phyloP scores from a whole-genome alignment of 352 stramenopile species.

The Pythium sukuiense region DNA sequence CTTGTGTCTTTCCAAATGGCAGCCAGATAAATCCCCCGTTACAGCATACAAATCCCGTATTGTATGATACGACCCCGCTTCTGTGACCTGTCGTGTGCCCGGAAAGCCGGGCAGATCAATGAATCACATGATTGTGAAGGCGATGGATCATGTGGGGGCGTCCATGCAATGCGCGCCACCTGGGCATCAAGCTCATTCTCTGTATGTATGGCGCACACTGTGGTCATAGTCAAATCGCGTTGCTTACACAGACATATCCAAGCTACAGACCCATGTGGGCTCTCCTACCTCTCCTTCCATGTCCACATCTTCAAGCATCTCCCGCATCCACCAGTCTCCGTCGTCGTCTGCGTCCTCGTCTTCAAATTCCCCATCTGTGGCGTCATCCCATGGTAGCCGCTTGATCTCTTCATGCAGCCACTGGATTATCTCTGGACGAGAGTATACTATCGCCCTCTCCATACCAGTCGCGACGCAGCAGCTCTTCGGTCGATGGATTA shows the following conservation, averaged over 20 bases:
- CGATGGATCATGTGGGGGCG: neutral
- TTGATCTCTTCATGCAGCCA: slow-evolving; percentile 38
- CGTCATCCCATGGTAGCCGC: slow-evolving; percentile 6
- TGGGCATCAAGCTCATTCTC: neutral
- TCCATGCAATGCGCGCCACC: neutral
- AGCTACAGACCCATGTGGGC: neutral
- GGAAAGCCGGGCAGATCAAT: neutral
- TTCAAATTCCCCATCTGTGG: slow-evolving; percentile 19
- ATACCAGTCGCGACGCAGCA: slow-evolving; percentile 39
- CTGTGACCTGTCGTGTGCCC: neutral
- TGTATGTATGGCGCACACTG: neutral
- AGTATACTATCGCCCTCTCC: slow-evolving; percentile 36
- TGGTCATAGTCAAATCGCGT: neutral
- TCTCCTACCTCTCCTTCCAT: slow-evolving; percentile 1
- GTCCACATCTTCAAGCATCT: slow-evolving; percentile 25
- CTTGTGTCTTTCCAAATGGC: neutral
- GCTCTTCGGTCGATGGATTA: slow-evolving; percentile 37
- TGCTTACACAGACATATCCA: neutral
- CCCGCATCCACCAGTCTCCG: slow-evolving; percentile 4
- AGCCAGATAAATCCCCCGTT: neutral
- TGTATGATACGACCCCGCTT: neutral
- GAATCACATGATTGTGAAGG: slow-evolving; percentile 1
- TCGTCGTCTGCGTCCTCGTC: slow-evolving; percentile 19
- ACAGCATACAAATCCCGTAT: neutral
- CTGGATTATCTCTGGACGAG: slow-evolving; percentile 20